A percentile compares a stretch with the other conserved stretches of the same genome.
Evolutionary conservation across 805 yeast species (phyloP).

Genomic region (Saccharomycopsis oosterbeekiorum): DNA sequence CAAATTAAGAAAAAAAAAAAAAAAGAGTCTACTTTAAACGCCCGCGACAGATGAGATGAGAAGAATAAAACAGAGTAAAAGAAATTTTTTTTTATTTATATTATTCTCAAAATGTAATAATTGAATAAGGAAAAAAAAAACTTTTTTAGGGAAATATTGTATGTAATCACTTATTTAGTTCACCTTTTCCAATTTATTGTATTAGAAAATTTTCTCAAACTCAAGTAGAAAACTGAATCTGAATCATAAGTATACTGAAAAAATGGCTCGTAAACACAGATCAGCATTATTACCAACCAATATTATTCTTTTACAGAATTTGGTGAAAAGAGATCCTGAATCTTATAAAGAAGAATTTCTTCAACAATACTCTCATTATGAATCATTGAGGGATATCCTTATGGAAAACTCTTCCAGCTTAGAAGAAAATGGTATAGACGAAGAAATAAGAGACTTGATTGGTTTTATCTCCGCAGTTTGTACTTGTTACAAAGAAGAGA

Average conservation of each 20-base stretch:
- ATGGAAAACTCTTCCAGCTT: slow-evolving; percentile 49
- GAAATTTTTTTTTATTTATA: not conserved
- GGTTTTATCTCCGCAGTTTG: slow-evolving; percentile 92
- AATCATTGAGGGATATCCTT: slow-evolving; percentile 80
- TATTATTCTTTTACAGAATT: slow-evolving; percentile 81
- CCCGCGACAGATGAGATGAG: not conserved
- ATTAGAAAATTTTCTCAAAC: too few species aligned
- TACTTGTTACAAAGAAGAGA: slow-evolving; percentile 80
- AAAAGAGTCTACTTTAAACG: too few species aligned
- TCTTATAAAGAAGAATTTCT: slow-evolving; percentile 91
- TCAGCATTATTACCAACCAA: slow-evolving; percentile 91
- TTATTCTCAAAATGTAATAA: not conserved
- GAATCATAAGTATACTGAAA: not conserved
- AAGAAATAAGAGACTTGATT: slow-evolving; percentile 66
- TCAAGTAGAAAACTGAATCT: not conserved
- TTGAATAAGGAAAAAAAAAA: not conserved
- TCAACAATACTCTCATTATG: slow-evolving; percentile 89
- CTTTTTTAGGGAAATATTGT: not conserved
- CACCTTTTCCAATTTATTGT: too few species aligned
- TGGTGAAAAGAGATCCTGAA: slow-evolving; percentile 88
- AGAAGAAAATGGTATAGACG: slow-evolving; percentile 32
- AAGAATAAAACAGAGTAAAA: not conserved
- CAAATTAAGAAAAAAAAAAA: not conserved
- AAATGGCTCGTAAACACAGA: slow-evolving; percentile 81
- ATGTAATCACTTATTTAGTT: too few species aligned